Percentiles rank a stretch among this genome's conserved stretches.
Evolutionary conservation across 2,329 filamentous ascomycete species (phyloP).

Genomic region (Zalaria obscura): DNA sequence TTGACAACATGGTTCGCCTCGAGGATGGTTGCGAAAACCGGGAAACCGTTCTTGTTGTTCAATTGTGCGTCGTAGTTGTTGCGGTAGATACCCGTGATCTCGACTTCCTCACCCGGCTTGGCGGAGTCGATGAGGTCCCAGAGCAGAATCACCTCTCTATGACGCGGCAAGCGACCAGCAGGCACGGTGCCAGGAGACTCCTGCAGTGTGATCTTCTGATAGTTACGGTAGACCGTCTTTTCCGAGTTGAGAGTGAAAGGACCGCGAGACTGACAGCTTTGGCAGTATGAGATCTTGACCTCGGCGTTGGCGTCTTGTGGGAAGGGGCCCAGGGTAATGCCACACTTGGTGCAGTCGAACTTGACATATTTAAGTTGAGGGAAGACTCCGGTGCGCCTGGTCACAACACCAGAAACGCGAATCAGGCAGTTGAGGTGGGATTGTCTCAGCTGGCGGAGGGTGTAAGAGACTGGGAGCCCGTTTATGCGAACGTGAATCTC

Average conservation of each 20-base stretch:
- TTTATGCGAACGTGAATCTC: conserved; percentile 97
- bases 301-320: conserved; percentile 95
- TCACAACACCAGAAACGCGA: conserved; percentile 88
- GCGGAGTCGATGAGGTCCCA: conserved; percentile 95
- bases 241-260: conserved; percentile 94
- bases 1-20: conserved; percentile 97
- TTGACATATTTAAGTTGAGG: conserved; percentile 98
- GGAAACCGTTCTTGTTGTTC: conserved; percentile 97
- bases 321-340: conserved; percentile 82
- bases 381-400: conserved; percentile 85
- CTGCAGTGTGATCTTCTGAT: conserved; percentile 93
- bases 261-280: conserved; percentile 87
- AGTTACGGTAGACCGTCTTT: conserved; percentile 96
- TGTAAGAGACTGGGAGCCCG: conserved; percentile 88
- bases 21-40: conserved; percentile 92
- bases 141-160: conserved; percentile 85
- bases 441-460: conserved; percentile 85
- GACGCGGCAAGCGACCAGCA: conserved; percentile 81
- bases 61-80: conserved; percentile 97
- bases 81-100: conserved; percentile 90
- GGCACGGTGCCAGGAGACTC: conserved; percentile 96
- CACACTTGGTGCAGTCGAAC: conserved; percentile 92
- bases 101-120: conserved; percentile 95
- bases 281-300: conserved; percentile 91
- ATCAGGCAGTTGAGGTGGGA: conserved; percentile 92